Base-by-base conservation (phyloP, 371 early-diverging fungal genomes). In the Rhizopus stolonifer region DNA sequence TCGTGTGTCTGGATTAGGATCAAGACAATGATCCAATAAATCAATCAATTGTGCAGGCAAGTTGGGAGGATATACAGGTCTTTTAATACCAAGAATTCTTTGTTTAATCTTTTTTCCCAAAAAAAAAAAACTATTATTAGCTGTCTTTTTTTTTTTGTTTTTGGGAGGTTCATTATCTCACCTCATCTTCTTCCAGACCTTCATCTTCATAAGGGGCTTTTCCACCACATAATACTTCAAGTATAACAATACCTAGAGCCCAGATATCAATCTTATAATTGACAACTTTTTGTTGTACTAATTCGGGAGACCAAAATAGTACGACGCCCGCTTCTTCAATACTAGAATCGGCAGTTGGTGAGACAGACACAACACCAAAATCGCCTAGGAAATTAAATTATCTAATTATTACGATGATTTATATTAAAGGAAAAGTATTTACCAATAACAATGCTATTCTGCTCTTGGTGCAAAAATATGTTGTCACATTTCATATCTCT, bases 401-500 rank as follows among this genome's bases (percentile, higher is more conserved):
- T 19, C 13, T 24, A 44, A 23, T 14, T 13, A 43, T 13, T 32
- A 31, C 4, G 42, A 29, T 38, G 47, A 15, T 24, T n/a, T 7
- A n/a, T 22, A 23, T 43, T 1, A 21, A 29, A 29, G 10, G 10
- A 29, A 29, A 29, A 29, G 31, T 29, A 7, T 29, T 59, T 67
- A 75, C 76, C 76, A 40, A 77, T 77, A 10, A 77, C 74, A 38
- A 77, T 67, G 4, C 47, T 52, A 26, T 74, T 74, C 8, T 57
- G 49, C 23, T 69, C 65, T 54, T 70, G 38, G 46, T 68, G 65
- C 10, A 77, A 57, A 45, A 77, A 77, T 22, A 77, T 70, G 39
- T 77, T 77, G 34, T 77, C 78, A 46, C 78, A 77, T 43, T 77
- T 77, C 31, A 77, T 77, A 51, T 77, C 78, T 60, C 78, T 64